Evolutionary conservation across 371 early-diverging fungal genomes (phyloP), one percentile per base, ranked within the genome.

Genomic region (Lichtheimia ramosa): DNA sequence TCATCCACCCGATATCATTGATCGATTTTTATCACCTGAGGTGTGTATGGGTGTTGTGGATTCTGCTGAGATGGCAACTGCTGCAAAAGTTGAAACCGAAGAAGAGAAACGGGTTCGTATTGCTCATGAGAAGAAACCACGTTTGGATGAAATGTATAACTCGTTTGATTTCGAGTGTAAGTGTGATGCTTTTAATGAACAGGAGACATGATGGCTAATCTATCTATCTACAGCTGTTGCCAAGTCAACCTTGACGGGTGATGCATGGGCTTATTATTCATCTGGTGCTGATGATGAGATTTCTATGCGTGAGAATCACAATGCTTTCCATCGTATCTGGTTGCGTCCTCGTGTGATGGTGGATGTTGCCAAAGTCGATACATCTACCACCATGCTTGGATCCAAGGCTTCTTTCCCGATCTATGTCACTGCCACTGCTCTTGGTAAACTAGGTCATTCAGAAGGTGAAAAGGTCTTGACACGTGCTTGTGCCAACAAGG

Each of bases 251-350:
- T 63, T 90, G 49, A 75, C 65, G 41, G 66, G 80, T 15, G 86
- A 88, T 58, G 92, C 92, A 2, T 94, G 94, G 94, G 92, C 87
- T 27, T 96, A 95, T 70, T 95, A 92, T 69, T 81, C 83, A 50
- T 88, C 86, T 20, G 92, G 92, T 10, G 82, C 93, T 3, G 92
- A 93, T 63, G 93, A 93, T 66, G 92, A 93, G 77, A 79, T 93
- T 41, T 88, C 94, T 4, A 73, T 91, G 72, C 71, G 82, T 41
- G 94, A 93, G 65, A 96, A 96, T 68, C 84, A 82, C 59, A 82
- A 56, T 56, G 89, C 89, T 8, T 91, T 87, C 69, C 87, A 86
- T 54, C 86, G 91, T 56, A 84, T 91, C 49, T 89, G 86, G 79
- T 68, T 93, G 24, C 85, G 86, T 50, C 93, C 94, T 24, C 84